Conservation (phyloP, 768 basidiomycete genomes). For the Termitomyces sp. region DNA sequence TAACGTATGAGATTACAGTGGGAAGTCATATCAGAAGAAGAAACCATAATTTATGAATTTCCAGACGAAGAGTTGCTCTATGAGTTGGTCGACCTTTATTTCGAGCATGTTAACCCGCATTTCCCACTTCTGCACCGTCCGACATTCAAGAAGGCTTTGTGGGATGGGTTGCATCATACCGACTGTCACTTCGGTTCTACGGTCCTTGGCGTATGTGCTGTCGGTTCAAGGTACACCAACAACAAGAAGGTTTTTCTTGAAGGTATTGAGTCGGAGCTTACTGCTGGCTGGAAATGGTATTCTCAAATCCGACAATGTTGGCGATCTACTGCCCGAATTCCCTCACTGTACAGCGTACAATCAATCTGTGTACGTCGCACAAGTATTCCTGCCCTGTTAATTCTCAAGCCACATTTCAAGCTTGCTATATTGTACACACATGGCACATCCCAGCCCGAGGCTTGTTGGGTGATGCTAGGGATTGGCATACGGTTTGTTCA, state of each 20-base stretch:
- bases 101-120: conserved; percentile 41
- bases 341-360: conserved; percentile 68
- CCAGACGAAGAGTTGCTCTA: conserved; percentile 44
- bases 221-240: conserved; percentile 53
- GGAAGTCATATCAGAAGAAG: conserved; percentile 23
- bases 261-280: conserved; percentile 32
- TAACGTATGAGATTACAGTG: conserved; percentile 24
- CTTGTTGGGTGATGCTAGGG: conserved; percentile 47
- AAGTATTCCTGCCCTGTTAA: conserved; percentile 6
- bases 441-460: conserved; percentile 38
- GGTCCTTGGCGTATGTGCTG: conserved; percentile 62
- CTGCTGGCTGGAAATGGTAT: conserved; percentile 58
- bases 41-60: conserved; percentile 26
- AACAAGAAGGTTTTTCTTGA: conserved; percentile 33
- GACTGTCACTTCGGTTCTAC: conserved; percentile 47
- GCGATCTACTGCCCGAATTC: conserved; percentile 48
- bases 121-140: conserved; percentile 65
- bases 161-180: conserved; percentile 38
- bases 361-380: conserved; percentile 45
- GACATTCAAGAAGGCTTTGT: conserved; percentile 48
- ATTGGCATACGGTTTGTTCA: conserved; percentile 52
- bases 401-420: conserved; percentile 17
- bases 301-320: conserved; percentile 57
- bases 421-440: conserved; percentile 34
- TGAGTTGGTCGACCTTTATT: conserved; percentile 52